Conservation (phyloP, 768 basidiomycete species). For the Panellus pusillus region DNA sequence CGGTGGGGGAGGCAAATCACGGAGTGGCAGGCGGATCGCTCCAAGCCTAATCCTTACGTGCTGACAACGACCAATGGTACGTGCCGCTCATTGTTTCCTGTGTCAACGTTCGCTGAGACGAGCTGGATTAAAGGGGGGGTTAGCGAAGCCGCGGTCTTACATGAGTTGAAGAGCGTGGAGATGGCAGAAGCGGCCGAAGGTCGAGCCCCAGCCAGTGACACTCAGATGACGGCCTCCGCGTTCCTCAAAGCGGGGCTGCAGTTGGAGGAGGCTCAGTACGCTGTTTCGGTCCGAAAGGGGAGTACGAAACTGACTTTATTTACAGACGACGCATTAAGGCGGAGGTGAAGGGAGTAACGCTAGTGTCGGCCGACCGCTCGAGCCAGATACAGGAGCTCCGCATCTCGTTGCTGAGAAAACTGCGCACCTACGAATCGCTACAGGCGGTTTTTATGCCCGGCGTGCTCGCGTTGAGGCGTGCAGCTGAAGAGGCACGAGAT, state of each 20-base stretch:
- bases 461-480: too few relatives aligned
- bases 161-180: background rate
- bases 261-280: constrained; percentile 2
- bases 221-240: background rate
- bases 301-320: too few relatives aligned
- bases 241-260: constrained; percentile 1
- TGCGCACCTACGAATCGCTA: too few relatives aligned
- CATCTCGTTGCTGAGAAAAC: too few relatives aligned
- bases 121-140: too few relatives aligned
- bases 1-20: constrained; percentile 1
- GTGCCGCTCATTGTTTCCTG: too few relatives aligned
- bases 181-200: background rate
- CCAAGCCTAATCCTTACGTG: constrained; percentile 5
- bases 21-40: constrained; percentile 1
- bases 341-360: background rate
- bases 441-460: too few relatives aligned
- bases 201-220: background rate
- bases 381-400: too few relatives aligned
- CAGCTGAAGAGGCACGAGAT: too few relatives aligned
- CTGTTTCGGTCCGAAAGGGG: too few relatives aligned
- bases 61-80: background rate
- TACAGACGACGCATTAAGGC: background rate
- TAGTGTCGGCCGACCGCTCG: background rate
- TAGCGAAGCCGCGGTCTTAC: too few relatives aligned
- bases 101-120: too few relatives aligned